A percentile compares a stretch with the other conserved stretches of the same genome.
Evolutionary conservation across 441 rosid genomes (phyloP).

Genomic region (Flueggea neowawraea): DNA sequence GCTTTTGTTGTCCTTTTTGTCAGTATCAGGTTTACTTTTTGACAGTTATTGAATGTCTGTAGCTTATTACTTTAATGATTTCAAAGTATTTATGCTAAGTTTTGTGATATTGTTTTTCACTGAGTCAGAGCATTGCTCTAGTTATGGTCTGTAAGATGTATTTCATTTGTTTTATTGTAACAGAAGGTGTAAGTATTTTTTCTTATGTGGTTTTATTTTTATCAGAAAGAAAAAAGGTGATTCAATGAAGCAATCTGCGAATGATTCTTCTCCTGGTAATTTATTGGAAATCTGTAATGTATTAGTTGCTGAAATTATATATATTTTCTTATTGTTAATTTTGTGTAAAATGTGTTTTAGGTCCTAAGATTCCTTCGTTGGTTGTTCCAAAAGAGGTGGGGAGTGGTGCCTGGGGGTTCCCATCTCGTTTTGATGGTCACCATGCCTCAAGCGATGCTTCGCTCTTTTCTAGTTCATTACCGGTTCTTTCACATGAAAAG

Average conservation of each 20-base stretch:
- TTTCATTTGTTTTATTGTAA: neutral
- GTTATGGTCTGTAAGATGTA: neutral
- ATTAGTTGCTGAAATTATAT: constrained; percentile 4
- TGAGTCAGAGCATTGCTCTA: too few relatives aligned
- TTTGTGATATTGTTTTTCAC: too few relatives aligned
- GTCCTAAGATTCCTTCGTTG: constrained; percentile 27
- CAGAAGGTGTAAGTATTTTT: neutral
- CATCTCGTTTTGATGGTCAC: constrained; percentile 39
- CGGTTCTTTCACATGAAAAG: constrained; percentile 89
- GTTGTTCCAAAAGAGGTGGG: constrained; percentile 31
- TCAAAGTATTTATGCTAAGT: too few relatives aligned
- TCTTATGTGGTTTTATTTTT: constrained; percentile 6
- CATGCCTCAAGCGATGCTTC: constrained; percentile 62
- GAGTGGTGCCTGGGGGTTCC: constrained; percentile 47
- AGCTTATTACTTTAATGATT: too few relatives aligned
- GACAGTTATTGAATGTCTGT: too few relatives aligned
- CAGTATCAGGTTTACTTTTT: too few relatives aligned
- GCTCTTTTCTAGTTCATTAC: constrained; percentile 83
- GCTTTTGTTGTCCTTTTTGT: neutral
- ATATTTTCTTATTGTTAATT: constrained; percentile 10
- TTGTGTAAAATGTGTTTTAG: constrained; percentile 28
- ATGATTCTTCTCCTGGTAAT: constrained; percentile 30
- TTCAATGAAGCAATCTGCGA: constrained; percentile 36
- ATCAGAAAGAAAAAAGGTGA: constrained; percentile 18
- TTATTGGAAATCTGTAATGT: constrained; percentile 1